Base-by-base conservation (phyloP, 2,329 filamentous ascomycete genomes). In the Beauveria australis region DNA sequence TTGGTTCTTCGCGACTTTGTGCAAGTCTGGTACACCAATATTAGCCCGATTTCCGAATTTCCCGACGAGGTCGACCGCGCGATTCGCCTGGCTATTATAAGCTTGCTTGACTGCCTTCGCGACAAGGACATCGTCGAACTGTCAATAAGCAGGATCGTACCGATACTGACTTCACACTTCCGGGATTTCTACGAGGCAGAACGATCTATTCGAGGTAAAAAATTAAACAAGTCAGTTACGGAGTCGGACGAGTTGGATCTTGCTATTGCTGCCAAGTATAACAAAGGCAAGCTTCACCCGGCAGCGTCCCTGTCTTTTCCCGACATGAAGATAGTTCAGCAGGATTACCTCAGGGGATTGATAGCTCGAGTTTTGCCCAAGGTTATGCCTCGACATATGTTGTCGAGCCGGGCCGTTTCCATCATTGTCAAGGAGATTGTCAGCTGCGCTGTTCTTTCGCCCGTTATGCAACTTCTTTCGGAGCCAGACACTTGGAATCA, bases 401-500 rank as follows among this genome's bases (percentile, higher is more conserved):
- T 91, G 46, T 87, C 86, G 37, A 97, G 94, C 71, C 83, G 90
- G 63, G 85, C 90, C 47, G 92, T 97, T 8, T 85, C 84, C 37
- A 88, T 88, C 41, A 78, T 99, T 59, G 82, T 97, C 62, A 87
- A 89, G 67, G 95, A 99, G 75, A 88, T 99, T 63, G 85, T 97
- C n/a, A 82, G 91, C 24, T 97, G 94, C 73, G 91, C 91, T n/a
- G 87, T 99, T 44, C 78, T 99, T 43, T 87, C 86, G 47, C 94
- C 94, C 0, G 77, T 95, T 24, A 81, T 97, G 70, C 86, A 88
- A 67, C 78, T 92, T 63, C 78, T 99, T 19, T 85, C 90, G 5
- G 93, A 99, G 67, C 92, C 95, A 1, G 95, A 99, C 75, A 96
- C 89, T 9, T 99, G 93, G 93, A 97, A 99, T 69, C 92, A 97